Evolutionary conservation across 2,329 filamentous ascomycete genomes (phyloP).

Genomic region (Apiospora aurea): DNA sequence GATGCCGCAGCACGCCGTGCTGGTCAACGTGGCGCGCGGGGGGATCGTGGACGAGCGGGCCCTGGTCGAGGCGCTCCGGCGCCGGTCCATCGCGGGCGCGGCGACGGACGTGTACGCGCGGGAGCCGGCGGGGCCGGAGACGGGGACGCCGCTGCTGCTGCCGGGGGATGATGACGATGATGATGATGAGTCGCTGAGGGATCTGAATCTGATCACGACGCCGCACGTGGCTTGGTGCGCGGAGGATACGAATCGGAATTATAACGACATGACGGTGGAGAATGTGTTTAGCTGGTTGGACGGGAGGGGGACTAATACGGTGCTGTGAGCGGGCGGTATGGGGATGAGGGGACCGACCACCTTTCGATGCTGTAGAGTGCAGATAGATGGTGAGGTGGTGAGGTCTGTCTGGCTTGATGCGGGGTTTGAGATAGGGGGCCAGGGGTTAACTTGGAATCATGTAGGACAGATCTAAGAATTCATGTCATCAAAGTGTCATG

Average conservation of each 20-base stretch:
- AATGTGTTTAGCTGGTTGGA: conserved; percentile 4
- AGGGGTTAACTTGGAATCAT: neutral
- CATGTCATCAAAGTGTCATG: too few relatives aligned
- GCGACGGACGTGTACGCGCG: conserved; percentile 39
- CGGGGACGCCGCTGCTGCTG: conserved; percentile 35
- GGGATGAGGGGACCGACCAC: neutral
- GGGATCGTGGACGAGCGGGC: conserved; percentile 42
- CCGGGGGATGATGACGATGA: neutral
- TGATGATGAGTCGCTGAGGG: conserved; percentile 29
- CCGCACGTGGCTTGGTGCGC: conserved; percentile 43
- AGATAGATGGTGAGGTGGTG: neutral
- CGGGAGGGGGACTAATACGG: conserved; percentile 6
- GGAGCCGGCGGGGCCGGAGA: conserved; percentile 38
- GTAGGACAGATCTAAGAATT: too few relatives aligned
- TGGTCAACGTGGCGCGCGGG: conserved; percentile 43
- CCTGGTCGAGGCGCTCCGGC: conserved; percentile 37
- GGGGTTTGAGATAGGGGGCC: too few relatives aligned
- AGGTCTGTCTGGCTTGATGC: neutral
- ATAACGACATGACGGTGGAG: conserved; percentile 21
- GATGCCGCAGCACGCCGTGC: conserved; percentile 36
- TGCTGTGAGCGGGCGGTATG: neutral
- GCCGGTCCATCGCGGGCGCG: conserved; percentile 38
- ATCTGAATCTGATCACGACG: conserved; percentile 41
- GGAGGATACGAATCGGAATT: conserved; percentile 35
- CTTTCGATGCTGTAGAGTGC: neutral